A percentile compares a stretch with the other conserved stretches of the same genome.
Conservation (phyloP, 2,329 filamentous ascomycete species). For the Colletotrichum graminicola region DNA sequence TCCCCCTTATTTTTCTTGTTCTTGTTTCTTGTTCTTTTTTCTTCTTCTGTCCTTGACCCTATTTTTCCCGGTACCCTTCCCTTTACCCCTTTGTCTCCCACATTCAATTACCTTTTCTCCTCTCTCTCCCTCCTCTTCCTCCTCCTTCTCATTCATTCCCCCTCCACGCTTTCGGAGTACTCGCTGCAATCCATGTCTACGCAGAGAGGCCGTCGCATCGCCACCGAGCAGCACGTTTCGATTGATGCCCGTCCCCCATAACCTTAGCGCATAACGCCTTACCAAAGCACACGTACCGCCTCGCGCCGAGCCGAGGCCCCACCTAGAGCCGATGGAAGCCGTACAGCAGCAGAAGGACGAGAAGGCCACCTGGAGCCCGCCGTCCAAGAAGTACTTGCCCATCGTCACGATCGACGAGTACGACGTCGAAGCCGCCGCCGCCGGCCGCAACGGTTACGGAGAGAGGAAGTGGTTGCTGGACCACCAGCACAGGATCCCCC, state of each 20-base stretch:
- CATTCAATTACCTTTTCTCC: neutral
- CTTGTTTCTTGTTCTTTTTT: neutral
- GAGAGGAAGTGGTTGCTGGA: conserved; percentile 4
- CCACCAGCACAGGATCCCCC: neutral
- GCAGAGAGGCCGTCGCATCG: neutral
- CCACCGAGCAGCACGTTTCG: neutral
- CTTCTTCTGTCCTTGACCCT: neutral
- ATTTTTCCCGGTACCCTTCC: neutral
- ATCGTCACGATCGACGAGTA: conserved; percentile 22
- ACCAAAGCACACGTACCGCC: neutral
- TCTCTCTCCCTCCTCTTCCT: neutral
- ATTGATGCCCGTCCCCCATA: neutral
- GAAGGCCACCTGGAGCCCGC: conserved; percentile 25
- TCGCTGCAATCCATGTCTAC: neutral
- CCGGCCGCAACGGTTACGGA: neutral
- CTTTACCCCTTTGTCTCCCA: neutral
- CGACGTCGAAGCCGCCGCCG: conserved; percentile 19
- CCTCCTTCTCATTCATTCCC: neutral
- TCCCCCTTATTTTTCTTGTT: neutral
- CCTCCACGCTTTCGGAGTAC: neutral
- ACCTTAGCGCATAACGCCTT: neutral
- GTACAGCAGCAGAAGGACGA: conserved; percentile 12
- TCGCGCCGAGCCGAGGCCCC: neutral
- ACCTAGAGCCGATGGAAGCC: conserved; percentile 19
- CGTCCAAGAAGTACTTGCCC: conserved; percentile 1